Evolutionary conservation across 305 asterid genomes (phyloP), one percentile per base, ranked within the genome.

Genomic region (Fraxinus latifolia): DNA sequence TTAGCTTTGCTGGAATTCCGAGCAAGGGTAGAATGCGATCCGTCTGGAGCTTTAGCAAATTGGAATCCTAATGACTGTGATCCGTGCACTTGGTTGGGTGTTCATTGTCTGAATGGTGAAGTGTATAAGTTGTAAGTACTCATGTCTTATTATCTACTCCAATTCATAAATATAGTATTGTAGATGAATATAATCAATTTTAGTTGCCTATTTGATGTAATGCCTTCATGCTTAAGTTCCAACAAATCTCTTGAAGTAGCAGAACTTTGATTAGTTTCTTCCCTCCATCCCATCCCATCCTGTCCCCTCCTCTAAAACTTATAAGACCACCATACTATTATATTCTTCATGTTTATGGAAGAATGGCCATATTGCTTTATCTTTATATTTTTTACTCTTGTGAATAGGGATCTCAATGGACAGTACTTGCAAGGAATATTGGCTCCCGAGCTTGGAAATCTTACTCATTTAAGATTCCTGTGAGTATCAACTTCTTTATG

Each of bases 51-150:
- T 85, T 88, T 96, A 60, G 87, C 86, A 77, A 84, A 91, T 84
- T 96, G 99, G 99, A 87, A 91, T 83, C 84, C 89, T 34, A 76
- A 80, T 80, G 96, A 93, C 36, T 81, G 85, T 81, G 91, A 91
- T 80, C 98, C 98, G 3, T 96, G 99, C 88, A 74, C 78, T 87
- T 96, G 99, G 99, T 87, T 89, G 2, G 98, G 98, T 19, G 86
- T 94, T 72, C 90, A 85, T 67, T 96, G 99, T 83, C 84, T 86
- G 55, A 95, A 87, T 44, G 95, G 95, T 34, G 80, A 86, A 85
- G 99, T 96, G 84, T 89, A 89, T 79, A 76, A 76, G 80, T 83
- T 96, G 99, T 96, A 89, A 91, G 99, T 86, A 25, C 78, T 80
- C 8, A 27, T 1, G 71, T 62, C 14, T 15, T 50, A n/a, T 82